These are phyloP conservation scores for Naganishia antarctica DNA, from an alignment of 768 basidiomycete genomes.

Conservation along the genomic window DNA sequence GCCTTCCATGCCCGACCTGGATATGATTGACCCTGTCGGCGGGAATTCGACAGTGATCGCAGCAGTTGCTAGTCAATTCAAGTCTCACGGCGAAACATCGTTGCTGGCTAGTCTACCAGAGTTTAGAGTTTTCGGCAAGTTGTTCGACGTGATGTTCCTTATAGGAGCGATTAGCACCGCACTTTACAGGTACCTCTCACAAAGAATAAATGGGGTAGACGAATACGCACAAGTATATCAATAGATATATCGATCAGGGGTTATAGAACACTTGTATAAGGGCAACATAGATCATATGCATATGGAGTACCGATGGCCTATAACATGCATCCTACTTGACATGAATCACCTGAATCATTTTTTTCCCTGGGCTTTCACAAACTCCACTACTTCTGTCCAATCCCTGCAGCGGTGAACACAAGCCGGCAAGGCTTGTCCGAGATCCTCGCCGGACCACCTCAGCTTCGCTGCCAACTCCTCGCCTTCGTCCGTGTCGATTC, in stretches of 20 bases:
- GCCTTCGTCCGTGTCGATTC: conserved; percentile 33
- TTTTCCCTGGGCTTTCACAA: conserved; percentile 32
- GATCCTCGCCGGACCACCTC: conserved; percentile 56
- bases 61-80: conserved; percentile 1
- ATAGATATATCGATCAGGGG: background rate
- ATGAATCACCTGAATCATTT: conserved; percentile 11
- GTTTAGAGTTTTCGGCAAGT: conserved; percentile 45
- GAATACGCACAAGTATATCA: conserved; percentile 37
- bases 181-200: conserved; percentile 38
- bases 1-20: conserved; percentile 31
- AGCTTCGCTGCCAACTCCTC: conserved; percentile 46
- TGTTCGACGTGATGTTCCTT: conserved; percentile 45
- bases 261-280: conserved; percentile 5
- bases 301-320: background rate
- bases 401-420: conserved; percentile 58
- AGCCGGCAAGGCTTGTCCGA: conserved; percentile 54
- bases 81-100: conserved; percentile 29
- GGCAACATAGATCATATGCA: conserved; percentile 2
- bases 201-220: conserved; percentile 41
- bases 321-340: background rate
- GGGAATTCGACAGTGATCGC: conserved; percentile 14
- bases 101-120: conserved; percentile 45
- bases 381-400: conserved; percentile 57
- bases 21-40: conserved; percentile 19
- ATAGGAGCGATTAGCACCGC: conserved; percentile 35